Conservation (phyloP, 2,329 filamentous ascomycete genomes). For the Diaporthe aspalathi region DNA sequence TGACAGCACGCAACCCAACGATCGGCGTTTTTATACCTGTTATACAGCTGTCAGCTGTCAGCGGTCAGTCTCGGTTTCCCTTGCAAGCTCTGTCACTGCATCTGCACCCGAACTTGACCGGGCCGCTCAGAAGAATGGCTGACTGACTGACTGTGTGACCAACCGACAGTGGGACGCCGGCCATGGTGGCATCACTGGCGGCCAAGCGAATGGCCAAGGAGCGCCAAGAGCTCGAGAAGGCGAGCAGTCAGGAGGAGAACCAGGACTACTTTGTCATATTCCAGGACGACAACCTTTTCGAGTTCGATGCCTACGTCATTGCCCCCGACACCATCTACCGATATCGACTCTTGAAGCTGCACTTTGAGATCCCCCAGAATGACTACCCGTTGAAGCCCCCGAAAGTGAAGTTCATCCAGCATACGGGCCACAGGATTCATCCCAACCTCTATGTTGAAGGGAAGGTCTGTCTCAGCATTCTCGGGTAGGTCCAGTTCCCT, state of each 20-base stretch:
- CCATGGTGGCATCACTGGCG: neutral
- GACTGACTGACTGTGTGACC: too few relatives aligned
- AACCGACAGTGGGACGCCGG: too few relatives aligned
- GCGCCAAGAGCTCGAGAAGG: conserved; percentile 6
- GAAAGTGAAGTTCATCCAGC: neutral
- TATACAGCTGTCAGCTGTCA: neutral
- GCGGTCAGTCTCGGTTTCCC: too few relatives aligned
- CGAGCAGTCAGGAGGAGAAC: neutral
- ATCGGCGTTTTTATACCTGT: neutral
- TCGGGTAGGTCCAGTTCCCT: neutral
- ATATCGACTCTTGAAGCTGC: neutral
- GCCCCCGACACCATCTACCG: conserved; percentile 17
- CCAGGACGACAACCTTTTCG: neutral
- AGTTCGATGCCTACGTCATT: conserved; percentile 10
- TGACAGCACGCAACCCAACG: neutral
- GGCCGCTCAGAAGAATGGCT: neutral
- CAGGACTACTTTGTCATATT: conserved; percentile 15
- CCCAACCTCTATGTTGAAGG: neutral
- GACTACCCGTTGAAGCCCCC: neutral
- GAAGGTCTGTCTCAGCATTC: conserved; percentile 4
- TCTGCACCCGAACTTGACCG: neutral
- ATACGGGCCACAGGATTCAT: neutral
- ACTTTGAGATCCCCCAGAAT: neutral
- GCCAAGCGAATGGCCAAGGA: conserved; percentile 8
- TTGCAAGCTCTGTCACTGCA: neutral